phyloP scores from a whole-genome alignment of 2,329 filamentous ascomycete species.

The Penicillium sp. region DNA sequence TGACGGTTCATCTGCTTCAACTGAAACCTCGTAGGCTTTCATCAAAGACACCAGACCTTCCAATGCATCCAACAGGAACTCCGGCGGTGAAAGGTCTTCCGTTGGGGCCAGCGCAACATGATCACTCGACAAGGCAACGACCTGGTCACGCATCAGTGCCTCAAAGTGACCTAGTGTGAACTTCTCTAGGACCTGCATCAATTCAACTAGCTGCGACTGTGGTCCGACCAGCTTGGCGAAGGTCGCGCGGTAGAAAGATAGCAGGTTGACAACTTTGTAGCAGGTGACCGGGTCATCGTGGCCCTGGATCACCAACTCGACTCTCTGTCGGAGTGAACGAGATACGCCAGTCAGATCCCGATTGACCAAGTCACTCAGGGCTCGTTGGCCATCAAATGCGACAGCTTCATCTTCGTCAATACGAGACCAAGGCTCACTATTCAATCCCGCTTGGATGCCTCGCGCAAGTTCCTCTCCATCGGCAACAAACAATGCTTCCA shows the following conservation, averaged over 20 bases:
- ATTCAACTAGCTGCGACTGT: conserved; percentile 66
- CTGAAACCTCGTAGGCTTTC: conserved; percentile 80
- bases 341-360: conserved; percentile 78
- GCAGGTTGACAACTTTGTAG: conserved; percentile 85
- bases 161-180: conserved; percentile 81
- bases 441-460: conserved; percentile 73
- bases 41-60: conserved; percentile 75
- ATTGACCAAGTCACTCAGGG: conserved; percentile 81
- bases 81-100: conserved; percentile 70
- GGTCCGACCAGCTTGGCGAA: conserved; percentile 75
- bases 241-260: conserved; percentile 83
- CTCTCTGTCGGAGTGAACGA: conserved; percentile 78
- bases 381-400: conserved; percentile 74
- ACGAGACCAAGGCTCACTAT: conserved; percentile 79
- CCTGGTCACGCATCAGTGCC: conserved; percentile 72
- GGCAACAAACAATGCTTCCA: conserved; percentile 86
- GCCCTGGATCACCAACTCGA: conserved; percentile 87
- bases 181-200: conserved; percentile 66
- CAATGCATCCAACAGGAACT: conserved; percentile 76
- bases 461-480: conserved; percentile 85
- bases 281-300: conserved; percentile 86
- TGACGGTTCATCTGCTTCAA: conserved; percentile 49
- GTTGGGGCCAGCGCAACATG: conserved; percentile 67
- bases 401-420: conserved; percentile 57
- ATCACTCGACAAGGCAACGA: conserved; percentile 65